These are phyloP conservation scores for Podospora pseudocomata DNA, from an alignment of 495 filamentous ascomycete genomes.

Conservation along the genomic window DNA sequence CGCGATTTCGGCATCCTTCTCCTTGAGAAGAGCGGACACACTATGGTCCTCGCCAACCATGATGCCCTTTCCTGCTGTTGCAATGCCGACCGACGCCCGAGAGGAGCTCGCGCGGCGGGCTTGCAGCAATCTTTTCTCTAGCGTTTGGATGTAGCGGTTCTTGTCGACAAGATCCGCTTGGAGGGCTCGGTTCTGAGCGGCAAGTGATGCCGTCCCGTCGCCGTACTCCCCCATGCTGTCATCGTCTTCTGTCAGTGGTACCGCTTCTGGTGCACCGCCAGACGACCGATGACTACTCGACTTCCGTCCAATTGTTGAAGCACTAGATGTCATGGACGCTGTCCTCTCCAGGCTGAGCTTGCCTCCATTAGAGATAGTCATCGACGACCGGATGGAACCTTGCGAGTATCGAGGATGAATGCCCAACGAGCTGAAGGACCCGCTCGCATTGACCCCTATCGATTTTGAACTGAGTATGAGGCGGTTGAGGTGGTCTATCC, in stretches of 20 bases:
- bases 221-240: slow-evolving; percentile 79
- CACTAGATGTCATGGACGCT: slow-evolving; percentile 61
- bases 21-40: slow-evolving; percentile 63
- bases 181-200: slow-evolving; percentile 78
- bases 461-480: slow-evolving; percentile 94
- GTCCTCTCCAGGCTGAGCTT: slow-evolving; percentile 57
- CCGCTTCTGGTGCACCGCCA: slow-evolving; percentile 32
- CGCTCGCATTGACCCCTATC: slow-evolving; percentile 78
- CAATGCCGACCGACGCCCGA: slow-evolving; percentile 69
- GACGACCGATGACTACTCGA: slow-evolving; percentile 43
- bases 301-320: slow-evolving; percentile 53
- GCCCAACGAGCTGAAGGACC: slow-evolving; percentile 68
- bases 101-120: slow-evolving; percentile 88
- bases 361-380: slow-evolving; percentile 64
- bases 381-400: slow-evolving; percentile 65
- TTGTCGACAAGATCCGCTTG: slow-evolving; percentile 93
- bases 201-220: slow-evolving; percentile 77
- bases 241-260: slow-evolving; percentile 55
- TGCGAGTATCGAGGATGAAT: slow-evolving; percentile 60
- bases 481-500: slow-evolving; percentile 95
- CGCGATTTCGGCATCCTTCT: slow-evolving; percentile 91
- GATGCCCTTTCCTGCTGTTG: slow-evolving; percentile 50
- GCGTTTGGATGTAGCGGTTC: slow-evolving; percentile 89
- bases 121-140: slow-evolving; percentile 89
- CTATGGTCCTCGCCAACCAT: slow-evolving; percentile 66